Conservation (phyloP, 345 rosid genomes). For the Syzygium aromaticum region DNA sequence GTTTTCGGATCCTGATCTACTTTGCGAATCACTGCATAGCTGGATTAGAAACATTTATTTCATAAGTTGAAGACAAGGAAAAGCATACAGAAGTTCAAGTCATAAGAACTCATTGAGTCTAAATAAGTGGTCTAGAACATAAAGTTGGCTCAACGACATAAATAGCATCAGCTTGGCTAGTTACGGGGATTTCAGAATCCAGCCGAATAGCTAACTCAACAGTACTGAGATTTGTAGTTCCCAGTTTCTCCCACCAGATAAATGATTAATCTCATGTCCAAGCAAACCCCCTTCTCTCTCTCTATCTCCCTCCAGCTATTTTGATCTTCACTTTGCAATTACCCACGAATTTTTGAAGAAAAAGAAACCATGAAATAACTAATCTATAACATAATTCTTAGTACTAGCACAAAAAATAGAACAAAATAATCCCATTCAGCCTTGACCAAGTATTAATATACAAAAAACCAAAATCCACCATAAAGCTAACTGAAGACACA, state of each 20-base stretch:
- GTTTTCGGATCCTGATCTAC: slow-evolving; percentile 38
- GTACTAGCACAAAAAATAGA: not conserved
- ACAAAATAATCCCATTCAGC: not conserved
- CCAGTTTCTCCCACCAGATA: not conserved
- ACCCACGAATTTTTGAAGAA: not conserved
- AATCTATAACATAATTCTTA: not conserved
- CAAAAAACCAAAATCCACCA: not conserved
- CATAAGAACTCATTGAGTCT: not conserved
- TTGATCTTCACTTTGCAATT: not conserved
- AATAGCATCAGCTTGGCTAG: not conserved
- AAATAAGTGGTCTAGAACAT: not conserved
- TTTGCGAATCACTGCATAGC: slow-evolving; percentile 65
- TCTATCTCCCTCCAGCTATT: not conserved
- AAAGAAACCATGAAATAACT: not conserved
- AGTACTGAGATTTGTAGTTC: not conserved
- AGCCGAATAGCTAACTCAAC: not conserved
- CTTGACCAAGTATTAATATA: not conserved
- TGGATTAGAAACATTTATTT: slow-evolving; percentile 16
- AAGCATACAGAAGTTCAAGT: not conserved
- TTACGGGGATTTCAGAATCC: not conserved
- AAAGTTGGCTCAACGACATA: not conserved
- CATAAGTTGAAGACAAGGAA: not conserved
- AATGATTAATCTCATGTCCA: not conserved
- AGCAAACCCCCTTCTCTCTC: not conserved
- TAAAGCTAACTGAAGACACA: not conserved